Evolutionary conservation across 1,139 yeast species (phyloP).

Genomic region (Yamadazyma siamensis): DNA sequence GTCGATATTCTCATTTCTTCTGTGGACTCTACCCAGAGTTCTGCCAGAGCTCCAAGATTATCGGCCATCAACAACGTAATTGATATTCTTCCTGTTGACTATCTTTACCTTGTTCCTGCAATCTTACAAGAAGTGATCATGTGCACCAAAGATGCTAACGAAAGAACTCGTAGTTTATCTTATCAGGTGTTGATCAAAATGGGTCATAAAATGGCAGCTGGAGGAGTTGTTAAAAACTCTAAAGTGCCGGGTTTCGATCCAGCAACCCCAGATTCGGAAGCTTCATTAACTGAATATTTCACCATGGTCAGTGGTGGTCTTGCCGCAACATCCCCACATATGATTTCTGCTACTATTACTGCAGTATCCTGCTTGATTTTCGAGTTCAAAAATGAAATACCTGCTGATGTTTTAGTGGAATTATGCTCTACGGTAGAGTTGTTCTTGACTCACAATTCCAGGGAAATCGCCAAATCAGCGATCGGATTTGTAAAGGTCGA

Average conservation of each 20-base stretch:
- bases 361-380: conserved; percentile 83
- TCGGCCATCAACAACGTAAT: conserved; percentile 61
- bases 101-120: conserved; percentile 75
- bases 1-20: conserved; percentile 58
- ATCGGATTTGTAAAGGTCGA: conserved; percentile 94
- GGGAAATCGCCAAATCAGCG: conserved; percentile 92
- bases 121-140: conserved; percentile 83
- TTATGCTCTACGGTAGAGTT: conserved; percentile 85
- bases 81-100: conserved; percentile 56
- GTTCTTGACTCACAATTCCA: conserved; percentile 82
- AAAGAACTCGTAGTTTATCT: conserved; percentile 82
- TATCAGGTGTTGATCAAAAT: conserved; percentile 72
- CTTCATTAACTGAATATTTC: conserved; percentile 76
- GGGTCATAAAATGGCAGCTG: conserved; percentile 75
- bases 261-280: conserved; percentile 58
- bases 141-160: conserved; percentile 91
- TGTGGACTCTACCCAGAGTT: conserved; percentile 57
- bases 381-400: conserved; percentile 71
- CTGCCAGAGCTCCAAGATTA: conserved; percentile 82
- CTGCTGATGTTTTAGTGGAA: conserved; percentile 59
- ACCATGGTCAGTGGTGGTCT: conserved; percentile 96
- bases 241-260: conserved; percentile 68
- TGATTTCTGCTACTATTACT: conserved; percentile 94
- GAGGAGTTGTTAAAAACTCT: conserved; percentile 66
- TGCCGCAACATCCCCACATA: conserved; percentile 89